These are phyloP conservation scores for Metschnikowia baotianmanensis DNA, from an alignment of 805 yeast species.

Conservation along the genomic window DNA sequence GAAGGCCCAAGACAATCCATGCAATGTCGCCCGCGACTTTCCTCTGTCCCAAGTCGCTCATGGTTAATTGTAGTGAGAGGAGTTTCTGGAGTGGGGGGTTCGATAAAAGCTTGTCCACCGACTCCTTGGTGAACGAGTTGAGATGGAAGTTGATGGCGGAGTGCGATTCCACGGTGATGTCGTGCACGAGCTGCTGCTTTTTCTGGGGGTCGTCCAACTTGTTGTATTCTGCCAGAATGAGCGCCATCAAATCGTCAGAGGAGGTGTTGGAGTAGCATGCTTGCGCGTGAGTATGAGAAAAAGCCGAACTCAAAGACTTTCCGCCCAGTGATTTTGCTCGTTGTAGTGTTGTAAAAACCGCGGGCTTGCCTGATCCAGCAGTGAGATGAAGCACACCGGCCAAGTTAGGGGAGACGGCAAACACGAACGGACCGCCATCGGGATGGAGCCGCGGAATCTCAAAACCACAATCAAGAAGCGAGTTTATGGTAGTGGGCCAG, in stretches of 20 bases:
- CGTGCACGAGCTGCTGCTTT: conserved; percentile 30
- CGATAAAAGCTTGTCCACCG: conserved; percentile 69
- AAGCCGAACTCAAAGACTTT: conserved; percentile 50
- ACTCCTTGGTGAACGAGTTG: conserved; percentile 63
- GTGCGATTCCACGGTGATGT: conserved; percentile 64
- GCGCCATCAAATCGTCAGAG: conserved; percentile 66
- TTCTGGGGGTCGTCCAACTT: conserved; percentile 15
- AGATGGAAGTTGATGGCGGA: conserved; percentile 71
- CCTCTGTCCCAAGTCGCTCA: conserved; percentile 45
- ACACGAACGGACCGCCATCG: conserved; percentile 18
- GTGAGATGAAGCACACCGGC: conserved; percentile 37
- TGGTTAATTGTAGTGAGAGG: conserved; percentile 62
- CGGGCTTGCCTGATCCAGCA: conserved; percentile 5
- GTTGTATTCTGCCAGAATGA: conserved; percentile 40
- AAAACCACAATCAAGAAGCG: conserved; percentile 56
- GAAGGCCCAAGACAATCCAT: conserved; percentile 62
- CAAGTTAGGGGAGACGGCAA: conserved; percentile 51
- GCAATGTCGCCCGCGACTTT: conserved; percentile 50
- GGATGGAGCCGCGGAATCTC: conserved; percentile 39
- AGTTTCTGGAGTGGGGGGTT: conserved; percentile 77
- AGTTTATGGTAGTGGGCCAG: conserved; percentile 33
- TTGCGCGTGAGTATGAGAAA: conserved; percentile 63
- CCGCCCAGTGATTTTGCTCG: conserved; percentile 20
- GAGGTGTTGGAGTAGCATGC: conserved; percentile 66
- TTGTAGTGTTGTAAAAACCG: conserved; percentile 5